A percentile compares a stretch with the other conserved stretches of the same genome.
These are phyloP conservation scores for Colletotrichum phormii DNA, from an alignment of 2,329 filamentous ascomycete genomes.

Conservation along the genomic window DNA sequence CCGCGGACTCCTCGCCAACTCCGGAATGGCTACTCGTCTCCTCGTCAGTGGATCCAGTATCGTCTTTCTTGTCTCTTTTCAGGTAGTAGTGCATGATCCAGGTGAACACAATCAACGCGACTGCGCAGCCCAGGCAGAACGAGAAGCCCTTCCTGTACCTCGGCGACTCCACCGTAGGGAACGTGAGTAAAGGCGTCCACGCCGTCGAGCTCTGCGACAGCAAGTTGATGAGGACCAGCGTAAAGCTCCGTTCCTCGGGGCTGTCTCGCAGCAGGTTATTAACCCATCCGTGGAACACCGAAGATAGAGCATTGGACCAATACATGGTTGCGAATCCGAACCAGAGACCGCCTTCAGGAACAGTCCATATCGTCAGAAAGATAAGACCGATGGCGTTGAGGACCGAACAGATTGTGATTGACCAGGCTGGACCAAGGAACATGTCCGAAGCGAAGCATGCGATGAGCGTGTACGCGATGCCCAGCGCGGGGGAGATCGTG, in stretches of 20 bases:
- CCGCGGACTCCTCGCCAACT: not conserved
- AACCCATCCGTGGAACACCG: constrained; percentile 28
- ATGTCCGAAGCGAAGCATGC: constrained; percentile 16
- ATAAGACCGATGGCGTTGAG: constrained; percentile 14
- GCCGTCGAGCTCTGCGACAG: constrained; percentile 65
- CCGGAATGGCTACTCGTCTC: not conserved
- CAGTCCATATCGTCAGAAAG: constrained; percentile 66
- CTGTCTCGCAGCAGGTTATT: constrained; percentile 11
- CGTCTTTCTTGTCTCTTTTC: constrained; percentile 9
- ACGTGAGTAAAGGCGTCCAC: constrained; percentile 65
- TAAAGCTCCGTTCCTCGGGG: constrained; percentile 24
- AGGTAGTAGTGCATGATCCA: constrained; percentile 28
- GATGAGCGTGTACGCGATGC: constrained; percentile 6
- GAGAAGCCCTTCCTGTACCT: constrained; percentile 57
- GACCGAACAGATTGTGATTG: not conserved
- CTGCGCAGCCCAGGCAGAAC: constrained; percentile 43
- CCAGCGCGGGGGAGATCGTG: constrained; percentile 20
- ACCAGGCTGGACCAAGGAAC: constrained; percentile 47
- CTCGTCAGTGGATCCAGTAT: not conserved
- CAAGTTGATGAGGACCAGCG: constrained; percentile 40
- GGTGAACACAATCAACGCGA: constrained; percentile 19
- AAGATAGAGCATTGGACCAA: constrained; percentile 15
- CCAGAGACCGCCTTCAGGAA: constrained; percentile 65
- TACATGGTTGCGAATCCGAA: constrained; percentile 58
- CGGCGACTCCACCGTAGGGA: constrained; percentile 57